Evolutionary conservation across 2,329 filamentous ascomycete genomes (phyloP).

Genomic region (Drechslerella dactyloides): DNA sequence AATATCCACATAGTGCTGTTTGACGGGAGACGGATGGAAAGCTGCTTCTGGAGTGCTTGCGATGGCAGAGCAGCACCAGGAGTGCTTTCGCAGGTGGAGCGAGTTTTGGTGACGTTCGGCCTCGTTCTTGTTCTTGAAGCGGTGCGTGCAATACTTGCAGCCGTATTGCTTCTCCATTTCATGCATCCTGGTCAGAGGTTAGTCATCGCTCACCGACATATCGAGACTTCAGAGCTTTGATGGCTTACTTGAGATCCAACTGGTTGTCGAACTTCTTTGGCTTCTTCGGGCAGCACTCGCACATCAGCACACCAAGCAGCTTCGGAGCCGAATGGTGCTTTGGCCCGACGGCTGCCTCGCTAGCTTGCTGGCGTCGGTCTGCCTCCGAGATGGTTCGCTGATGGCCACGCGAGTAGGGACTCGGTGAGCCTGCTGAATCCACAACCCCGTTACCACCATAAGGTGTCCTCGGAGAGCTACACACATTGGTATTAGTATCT

Average conservation of each 20-base stretch:
- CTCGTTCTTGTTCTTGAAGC: slow-evolving; percentile 99
- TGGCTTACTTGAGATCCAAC: slow-evolving; percentile 79
- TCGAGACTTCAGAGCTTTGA: not conserved
- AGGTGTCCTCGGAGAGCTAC: slow-evolving; percentile 18
- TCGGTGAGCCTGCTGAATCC: slow-evolving; percentile 36
- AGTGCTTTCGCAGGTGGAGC: slow-evolving; percentile 86
- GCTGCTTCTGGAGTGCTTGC: slow-evolving; percentile 74
- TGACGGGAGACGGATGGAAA: slow-evolving; percentile 79
- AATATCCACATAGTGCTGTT: slow-evolving; percentile 73
- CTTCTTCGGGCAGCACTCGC: slow-evolving; percentile 96
- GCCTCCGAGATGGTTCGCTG: slow-evolving; percentile 48
- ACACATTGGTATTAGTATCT: not conserved
- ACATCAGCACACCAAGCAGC: slow-evolving; percentile 71
- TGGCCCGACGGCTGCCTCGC: slow-evolving; percentile 52
- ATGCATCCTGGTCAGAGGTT: slow-evolving; percentile 68
- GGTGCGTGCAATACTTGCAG: slow-evolving; percentile 88
- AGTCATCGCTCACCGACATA: slow-evolving; percentile 53
- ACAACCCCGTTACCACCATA: slow-evolving; percentile 21
- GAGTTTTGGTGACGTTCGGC: slow-evolving; percentile 96
- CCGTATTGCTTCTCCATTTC: slow-evolving; percentile 96
- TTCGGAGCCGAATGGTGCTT: slow-evolving; percentile 63
- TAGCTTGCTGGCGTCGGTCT: slow-evolving; percentile 38
- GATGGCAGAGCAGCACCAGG: slow-evolving; percentile 94
- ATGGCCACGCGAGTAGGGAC: slow-evolving; percentile 39
- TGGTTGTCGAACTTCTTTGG: slow-evolving; percentile 90